Evolutionary conservation across 139 green algal genomes (phyloP), one percentile per base, ranked within the genome.

Genomic region (Closterium sp.): DNA sequence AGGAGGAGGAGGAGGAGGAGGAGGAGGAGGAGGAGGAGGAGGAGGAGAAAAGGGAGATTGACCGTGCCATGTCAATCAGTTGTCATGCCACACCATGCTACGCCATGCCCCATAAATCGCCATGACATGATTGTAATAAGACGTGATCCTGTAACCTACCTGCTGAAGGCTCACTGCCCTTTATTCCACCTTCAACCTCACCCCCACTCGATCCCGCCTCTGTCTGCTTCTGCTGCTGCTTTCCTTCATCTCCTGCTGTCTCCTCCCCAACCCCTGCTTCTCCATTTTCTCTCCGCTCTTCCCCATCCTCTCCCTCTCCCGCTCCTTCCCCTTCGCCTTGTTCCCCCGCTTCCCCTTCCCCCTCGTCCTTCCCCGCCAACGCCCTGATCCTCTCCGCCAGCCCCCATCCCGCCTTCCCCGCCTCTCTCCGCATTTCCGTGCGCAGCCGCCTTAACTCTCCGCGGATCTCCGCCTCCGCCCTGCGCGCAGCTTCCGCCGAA

Each of bases 261-360:
- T n/a, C n/a, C 42, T 73, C 50, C 9, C 4, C 9, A 73, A 73
- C 50, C 50, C 0, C 24, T 73, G 4, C 0, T 6, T 21, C 50
- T 73, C 13, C 13, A 2, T 21, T 73, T 73, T 73, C 50, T 28
- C 32, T 90, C n/a, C 70, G 86, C 92, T 92, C 88, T 38, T 84
- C 30, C 92, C 86, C 89, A 19, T 87, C 34, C 42, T 42, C 34
- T 31, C 42, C 45, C 29, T 1, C 50, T 93, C 9, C 6, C 85
- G n/a, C 45, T 32, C 89, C 11, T n/a, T 21, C 88, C 27, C 31
- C 84, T 21, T 85, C 31, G 89, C 10, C 30, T 31, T 90, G 29
- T 86, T 13, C 10, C 29, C 27, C 70, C 29, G 11, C 50, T 91
- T 94, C 13, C 86, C 89, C 86, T 91, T 86, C 85, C 90, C 6